Base-by-base conservation (phyloP, 176 grass and related monocot species). In the Oryza coarctata region DNA sequence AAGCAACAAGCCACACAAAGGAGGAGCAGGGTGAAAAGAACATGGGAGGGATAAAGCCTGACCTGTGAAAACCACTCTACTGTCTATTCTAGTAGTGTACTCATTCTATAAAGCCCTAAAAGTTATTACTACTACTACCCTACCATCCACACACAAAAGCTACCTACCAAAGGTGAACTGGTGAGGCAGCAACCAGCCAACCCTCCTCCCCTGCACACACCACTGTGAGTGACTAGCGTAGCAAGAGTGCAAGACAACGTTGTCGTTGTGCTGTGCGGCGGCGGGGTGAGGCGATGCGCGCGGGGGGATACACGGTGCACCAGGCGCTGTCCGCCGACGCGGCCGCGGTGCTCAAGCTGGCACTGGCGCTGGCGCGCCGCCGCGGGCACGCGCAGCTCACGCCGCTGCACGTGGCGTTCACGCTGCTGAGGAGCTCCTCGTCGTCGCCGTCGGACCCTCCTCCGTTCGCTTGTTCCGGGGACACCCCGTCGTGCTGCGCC, bases 331-430 rank as follows among this genome's bases (percentile, higher is more conserved):
- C 90, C 64, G 88, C 88, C 22, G 90, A 96, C 88, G 90, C 90
- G 39, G 90, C 88, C 72, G 79, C 90, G 31, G 90, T 89, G 75
- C 90, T 96, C 30, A 90, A 89, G 85, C 88, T 84, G 32, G 86
- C 93, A 44, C 76, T 93, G 5, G 81, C 60, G 27, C 85, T 96
- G 73, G 90, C 93, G n/a, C 81, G 87, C 70, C 70, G 88, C 32
- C 84, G 93, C 35, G 87, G 91, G 43, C 93, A 96, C 81, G 83
- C 93, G 57, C 93, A 96, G 78, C 90, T 96, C 12, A 96, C 93
- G 31, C 93, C 93, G 55, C 83, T 96, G 23, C 93, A 96, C 82
- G 93, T 96, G 17, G 93, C 93, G 14, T 80, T 89, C 63, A 93
- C 93, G 31, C 86, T 96, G 35, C 83, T 96, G n/a, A 39, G 36